These are phyloP conservation scores for Diaporthe helianthi DNA, from an alignment of 2,329 filamentous ascomycete species.

Conservation along the genomic window DNA sequence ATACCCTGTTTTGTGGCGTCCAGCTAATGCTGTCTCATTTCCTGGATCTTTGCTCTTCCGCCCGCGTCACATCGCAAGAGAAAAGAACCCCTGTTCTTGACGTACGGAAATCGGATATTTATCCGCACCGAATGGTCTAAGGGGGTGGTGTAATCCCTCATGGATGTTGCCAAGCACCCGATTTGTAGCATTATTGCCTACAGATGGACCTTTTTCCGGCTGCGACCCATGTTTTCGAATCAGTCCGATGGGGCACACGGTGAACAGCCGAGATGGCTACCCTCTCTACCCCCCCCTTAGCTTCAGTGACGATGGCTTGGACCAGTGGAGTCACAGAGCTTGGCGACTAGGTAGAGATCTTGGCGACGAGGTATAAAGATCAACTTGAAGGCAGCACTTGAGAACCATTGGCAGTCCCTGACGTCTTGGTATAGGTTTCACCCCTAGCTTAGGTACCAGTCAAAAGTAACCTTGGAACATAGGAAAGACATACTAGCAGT, in stretches of 20 bases:
- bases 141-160: not conserved
- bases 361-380: constrained; percentile 11
- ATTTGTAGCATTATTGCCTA: not conserved
- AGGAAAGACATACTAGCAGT: not conserved
- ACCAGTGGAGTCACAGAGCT: not conserved
- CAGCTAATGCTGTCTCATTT: not conserved
- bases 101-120: constrained; percentile 5
- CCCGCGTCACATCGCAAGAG: not conserved
- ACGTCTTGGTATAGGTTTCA: not conserved
- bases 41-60: not conserved
- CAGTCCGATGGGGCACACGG: constrained; percentile 12
- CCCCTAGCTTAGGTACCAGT: not conserved
- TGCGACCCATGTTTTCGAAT: constrained; percentile 3
- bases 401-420: not conserved
- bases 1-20: not conserved
- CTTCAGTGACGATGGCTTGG: not conserved
- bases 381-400: not conserved
- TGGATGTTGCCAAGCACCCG: not conserved
- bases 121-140: not conserved
- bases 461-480: not conserved
- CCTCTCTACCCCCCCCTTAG: not conserved
- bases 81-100: not conserved
- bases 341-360: not conserved
- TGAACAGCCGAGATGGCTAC: constrained; percentile 1
- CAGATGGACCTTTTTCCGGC: not conserved